These are phyloP conservation scores for Colletotrichum costaricense DNA, from an alignment of 2,329 filamentous ascomycete genomes.

Conservation along the genomic window DNA sequence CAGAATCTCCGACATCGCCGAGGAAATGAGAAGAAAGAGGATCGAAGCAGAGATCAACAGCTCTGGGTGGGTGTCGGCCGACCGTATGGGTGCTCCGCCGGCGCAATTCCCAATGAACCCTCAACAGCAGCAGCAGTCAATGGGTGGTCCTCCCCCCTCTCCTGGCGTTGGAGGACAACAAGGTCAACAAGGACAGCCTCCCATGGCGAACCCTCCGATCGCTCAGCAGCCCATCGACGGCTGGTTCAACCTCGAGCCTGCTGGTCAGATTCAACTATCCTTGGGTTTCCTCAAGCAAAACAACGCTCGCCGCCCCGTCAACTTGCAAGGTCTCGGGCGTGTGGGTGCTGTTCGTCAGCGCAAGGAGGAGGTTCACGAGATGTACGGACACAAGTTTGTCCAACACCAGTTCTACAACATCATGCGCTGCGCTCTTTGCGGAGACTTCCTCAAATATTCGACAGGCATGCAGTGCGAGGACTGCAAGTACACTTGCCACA, in stretches of 20 bases:
- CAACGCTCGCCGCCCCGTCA: slow-evolving; percentile 83
- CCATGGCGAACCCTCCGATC: slow-evolving; percentile 57
- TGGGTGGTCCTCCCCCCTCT: slow-evolving; percentile 57
- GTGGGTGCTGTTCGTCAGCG: slow-evolving; percentile 97
- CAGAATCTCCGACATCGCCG: slow-evolving; percentile 94
- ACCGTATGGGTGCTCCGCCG: slow-evolving; percentile 82
- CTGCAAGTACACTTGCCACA: slow-evolving; percentile 99
- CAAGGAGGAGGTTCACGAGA: slow-evolving; percentile 98
- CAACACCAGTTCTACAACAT: slow-evolving; percentile 99
- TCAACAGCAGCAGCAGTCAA: slow-evolving; percentile 52
- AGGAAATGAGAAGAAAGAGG: slow-evolving; percentile 96
- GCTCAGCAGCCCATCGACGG: slow-evolving; percentile 79
- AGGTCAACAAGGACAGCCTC: slow-evolving; percentile 45
- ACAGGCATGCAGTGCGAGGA: slow-evolving; percentile 99
- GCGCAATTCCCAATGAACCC: slow-evolving; percentile 70
- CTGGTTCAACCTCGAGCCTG: slow-evolving; percentile 97
- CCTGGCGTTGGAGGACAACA: slow-evolving; percentile 48
- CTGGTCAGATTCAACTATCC: slow-evolving; percentile 90
- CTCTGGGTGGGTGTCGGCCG: slow-evolving; percentile 96
- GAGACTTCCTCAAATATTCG: slow-evolving; percentile 98
- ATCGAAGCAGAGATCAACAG: slow-evolving; percentile 96
- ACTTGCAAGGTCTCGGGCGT: slow-evolving; percentile 89
- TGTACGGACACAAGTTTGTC: slow-evolving; percentile 99
- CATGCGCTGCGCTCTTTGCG: slow-evolving; percentile 98
- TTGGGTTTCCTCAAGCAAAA: slow-evolving; percentile 93